Evolutionary conservation across 2,329 filamentous ascomycete genomes (phyloP).

Genomic region (Phoma sp.): DNA sequence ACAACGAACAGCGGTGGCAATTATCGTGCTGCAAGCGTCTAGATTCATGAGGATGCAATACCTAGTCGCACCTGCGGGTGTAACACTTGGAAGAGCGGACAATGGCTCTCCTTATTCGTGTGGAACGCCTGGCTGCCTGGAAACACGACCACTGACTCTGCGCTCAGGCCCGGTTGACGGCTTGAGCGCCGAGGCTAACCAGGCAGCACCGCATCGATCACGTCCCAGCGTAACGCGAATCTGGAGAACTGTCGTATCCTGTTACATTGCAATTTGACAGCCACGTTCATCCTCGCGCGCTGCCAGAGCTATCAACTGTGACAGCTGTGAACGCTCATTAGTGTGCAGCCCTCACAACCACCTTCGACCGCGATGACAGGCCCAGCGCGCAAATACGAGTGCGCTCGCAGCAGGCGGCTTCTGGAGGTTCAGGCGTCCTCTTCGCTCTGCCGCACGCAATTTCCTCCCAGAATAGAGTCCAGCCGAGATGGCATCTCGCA

Average conservation of each 20-base stretch:
- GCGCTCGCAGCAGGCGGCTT: slow-evolving; percentile 1
- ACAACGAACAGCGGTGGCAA: background rate
- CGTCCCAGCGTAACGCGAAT: slow-evolving; percentile 15
- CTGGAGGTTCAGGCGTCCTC: slow-evolving; percentile 9
- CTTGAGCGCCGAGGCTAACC: slow-evolving; percentile 7
- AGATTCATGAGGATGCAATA: slow-evolving; percentile 5
- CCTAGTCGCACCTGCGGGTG: slow-evolving; percentile 2
- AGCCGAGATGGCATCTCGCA: background rate
- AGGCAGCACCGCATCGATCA: slow-evolving; percentile 15
- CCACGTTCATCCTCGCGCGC: slow-evolving; percentile 5
- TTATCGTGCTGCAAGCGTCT: slow-evolving; percentile 6
- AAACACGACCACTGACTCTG: slow-evolving; percentile 8
- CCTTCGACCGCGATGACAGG: slow-evolving; percentile 1
- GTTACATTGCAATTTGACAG: slow-evolving; percentile 2
- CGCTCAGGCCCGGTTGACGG: slow-evolving; percentile 2
- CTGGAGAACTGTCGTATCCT: slow-evolving; percentile 19
- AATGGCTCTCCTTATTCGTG: slow-evolving; percentile 4
- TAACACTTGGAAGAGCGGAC: background rate
- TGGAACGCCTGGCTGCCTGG: slow-evolving; percentile 5
- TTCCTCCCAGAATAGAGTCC: slow-evolving; percentile 1
- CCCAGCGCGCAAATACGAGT: slow-evolving; percentile 7
- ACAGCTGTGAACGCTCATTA: background rate
- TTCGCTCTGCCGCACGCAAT: slow-evolving; percentile 2
- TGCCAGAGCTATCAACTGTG: background rate
- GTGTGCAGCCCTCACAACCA: background rate